Conservation (phyloP, 2,329 filamentous ascomycete species). For the Apiospora kogelbergensis region DNA sequence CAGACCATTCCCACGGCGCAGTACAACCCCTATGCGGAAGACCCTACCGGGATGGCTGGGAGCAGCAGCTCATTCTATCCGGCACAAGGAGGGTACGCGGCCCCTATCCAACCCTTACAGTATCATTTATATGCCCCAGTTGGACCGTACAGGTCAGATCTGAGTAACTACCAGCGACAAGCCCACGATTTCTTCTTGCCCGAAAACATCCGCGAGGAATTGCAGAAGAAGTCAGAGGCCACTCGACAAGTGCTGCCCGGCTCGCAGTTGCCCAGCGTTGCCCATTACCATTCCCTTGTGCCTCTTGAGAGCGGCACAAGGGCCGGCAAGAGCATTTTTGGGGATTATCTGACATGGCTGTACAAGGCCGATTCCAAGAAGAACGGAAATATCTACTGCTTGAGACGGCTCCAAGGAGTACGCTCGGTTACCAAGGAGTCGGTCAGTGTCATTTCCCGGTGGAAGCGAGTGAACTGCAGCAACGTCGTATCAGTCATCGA, state of each 20-base stretch:
- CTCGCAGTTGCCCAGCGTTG: conserved; percentile 72
- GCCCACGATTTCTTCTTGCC: conserved; percentile 91
- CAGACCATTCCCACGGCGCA: conserved; percentile 51
- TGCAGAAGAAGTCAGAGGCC: conserved; percentile 86
- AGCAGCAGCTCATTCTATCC: conserved; percentile 67
- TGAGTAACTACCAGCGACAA: conserved; percentile 81
- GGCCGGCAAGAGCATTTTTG: conserved; percentile 77
- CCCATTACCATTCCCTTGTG: conserved; percentile 90
- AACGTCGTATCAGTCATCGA: conserved; percentile 86
- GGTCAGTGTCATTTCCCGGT: conserved; percentile 81
- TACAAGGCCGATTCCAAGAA: conserved; percentile 92
- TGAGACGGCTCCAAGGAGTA: conserved; percentile 79
- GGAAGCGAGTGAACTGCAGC: conserved; percentile 81
- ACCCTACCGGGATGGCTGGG: conserved; percentile 52
- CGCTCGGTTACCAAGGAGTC: conserved; percentile 86
- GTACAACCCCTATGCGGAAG: conserved; percentile 77
- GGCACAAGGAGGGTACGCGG: conserved; percentile 50
- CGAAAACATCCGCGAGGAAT: conserved; percentile 81
- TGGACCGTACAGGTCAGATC: conserved; percentile 73
- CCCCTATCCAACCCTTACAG: conserved; percentile 67
- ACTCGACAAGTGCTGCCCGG: conserved; percentile 80
- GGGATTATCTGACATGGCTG: conserved; percentile 80
- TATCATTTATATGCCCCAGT: conserved; percentile 93
- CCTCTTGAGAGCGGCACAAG: conserved; percentile 80
- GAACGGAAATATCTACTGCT: conserved; percentile 83